Evolutionary conservation across 495 filamentous ascomycete genomes (phyloP).

Genomic region (Penicillium parvum): DNA sequence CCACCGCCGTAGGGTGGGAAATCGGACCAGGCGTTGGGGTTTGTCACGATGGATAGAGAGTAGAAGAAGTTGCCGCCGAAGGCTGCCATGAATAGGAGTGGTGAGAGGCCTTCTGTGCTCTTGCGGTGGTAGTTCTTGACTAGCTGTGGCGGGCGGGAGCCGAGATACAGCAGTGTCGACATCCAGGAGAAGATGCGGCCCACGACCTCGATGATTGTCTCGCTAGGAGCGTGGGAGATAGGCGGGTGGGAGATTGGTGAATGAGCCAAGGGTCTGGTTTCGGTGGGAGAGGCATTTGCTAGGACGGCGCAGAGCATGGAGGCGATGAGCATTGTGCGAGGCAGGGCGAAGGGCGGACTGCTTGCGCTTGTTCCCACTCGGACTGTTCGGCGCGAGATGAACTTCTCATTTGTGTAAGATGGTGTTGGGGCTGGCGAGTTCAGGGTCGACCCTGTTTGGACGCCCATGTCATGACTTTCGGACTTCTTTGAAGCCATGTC

Average conservation of each 20-base stretch:
- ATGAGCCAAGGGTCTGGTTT: slow-evolving; percentile 12
- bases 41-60: slow-evolving; percentile 59
- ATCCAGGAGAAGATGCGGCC: slow-evolving; percentile 62
- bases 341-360: slow-evolving; percentile 33
- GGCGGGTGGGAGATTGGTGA: slow-evolving; percentile 19
- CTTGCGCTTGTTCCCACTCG: slow-evolving; percentile 19
- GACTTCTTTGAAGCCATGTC: slow-evolving; percentile 18
- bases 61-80: slow-evolving; percentile 74
- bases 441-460: slow-evolving; percentile 22
- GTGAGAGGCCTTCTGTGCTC: slow-evolving; percentile 66
- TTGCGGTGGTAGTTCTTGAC: slow-evolving; percentile 63
- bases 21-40: slow-evolving; percentile 63
- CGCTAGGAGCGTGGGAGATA: slow-evolving; percentile 17
- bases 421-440: slow-evolving; percentile 21
- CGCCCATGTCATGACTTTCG: slow-evolving; percentile 29
- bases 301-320: slow-evolving; percentile 45
- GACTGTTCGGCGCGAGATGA: slow-evolving; percentile 29
- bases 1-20: slow-evolving; percentile 59
- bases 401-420: slow-evolving; percentile 42
- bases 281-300: slow-evolving; percentile 41
- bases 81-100: slow-evolving; percentile 63
- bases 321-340: slow-evolving; percentile 42
- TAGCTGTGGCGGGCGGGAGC: slow-evolving; percentile 67
- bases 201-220: slow-evolving; percentile 38
- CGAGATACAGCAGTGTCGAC: slow-evolving; percentile 62